These are phyloP conservation scores for Rhododendron henanense DNA, from an alignment of 148 eudicot species.

Conservation along the genomic window DNA sequence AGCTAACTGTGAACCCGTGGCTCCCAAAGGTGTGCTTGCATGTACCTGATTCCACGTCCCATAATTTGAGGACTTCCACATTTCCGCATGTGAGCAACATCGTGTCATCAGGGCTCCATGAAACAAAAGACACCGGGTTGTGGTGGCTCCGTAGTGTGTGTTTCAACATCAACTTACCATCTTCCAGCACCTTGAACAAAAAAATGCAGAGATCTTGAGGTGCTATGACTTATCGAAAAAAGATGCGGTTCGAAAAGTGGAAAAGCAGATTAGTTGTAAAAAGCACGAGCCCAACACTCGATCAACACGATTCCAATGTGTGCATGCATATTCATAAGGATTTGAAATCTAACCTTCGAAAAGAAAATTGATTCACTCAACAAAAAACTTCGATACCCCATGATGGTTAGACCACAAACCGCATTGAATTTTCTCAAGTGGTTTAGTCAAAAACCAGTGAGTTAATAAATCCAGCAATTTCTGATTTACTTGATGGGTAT, in stretches of 20 bases:
- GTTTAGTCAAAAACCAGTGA: neutral
- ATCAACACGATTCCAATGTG: neutral
- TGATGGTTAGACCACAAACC: neutral
- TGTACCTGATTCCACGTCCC: conserved; percentile 89
- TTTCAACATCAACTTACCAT: conserved; percentile 43
- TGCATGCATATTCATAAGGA: neutral
- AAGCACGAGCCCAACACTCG: neutral
- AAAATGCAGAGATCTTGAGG: conserved; percentile 9
- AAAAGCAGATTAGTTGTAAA: neutral
- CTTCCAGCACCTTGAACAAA: conserved; percentile 56
- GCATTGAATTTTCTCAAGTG: neutral
- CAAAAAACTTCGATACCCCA: neutral
- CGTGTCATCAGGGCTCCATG: conserved; percentile 94
- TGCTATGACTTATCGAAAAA: neutral
- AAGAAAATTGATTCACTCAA: neutral
- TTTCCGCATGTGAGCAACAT: conserved; percentile 93
- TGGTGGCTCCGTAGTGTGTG: conserved; percentile 71
- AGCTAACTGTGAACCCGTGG: conserved; percentile 61
- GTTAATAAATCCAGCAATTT: neutral
- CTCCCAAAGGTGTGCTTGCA: conserved; percentile 78
- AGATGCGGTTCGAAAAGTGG: neutral
- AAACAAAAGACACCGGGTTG: conserved; percentile 72
- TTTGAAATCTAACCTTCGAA: neutral
- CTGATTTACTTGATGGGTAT: neutral
- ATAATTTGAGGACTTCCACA: conserved; percentile 71